phyloP scores from a whole-genome alignment of 805 yeast genomes.

The Monosporozyma servazzii region DNA sequence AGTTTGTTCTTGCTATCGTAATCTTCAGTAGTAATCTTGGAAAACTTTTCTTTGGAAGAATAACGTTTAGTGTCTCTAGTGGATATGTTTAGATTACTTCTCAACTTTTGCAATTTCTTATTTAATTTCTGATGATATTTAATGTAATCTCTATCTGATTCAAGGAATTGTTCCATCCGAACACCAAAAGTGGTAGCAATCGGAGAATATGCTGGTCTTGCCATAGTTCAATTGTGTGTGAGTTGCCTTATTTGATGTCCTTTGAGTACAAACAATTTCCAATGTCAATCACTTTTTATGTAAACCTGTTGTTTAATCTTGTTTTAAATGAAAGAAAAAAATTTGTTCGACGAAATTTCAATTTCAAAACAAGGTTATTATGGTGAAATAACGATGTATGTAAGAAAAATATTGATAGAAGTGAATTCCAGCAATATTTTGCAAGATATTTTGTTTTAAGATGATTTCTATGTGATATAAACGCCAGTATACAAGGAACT shows the following conservation, averaged over 20 bases:
- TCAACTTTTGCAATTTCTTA: conserved; percentile 51
- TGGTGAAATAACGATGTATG: background rate
- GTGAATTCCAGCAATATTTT: no score
- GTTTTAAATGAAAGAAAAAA: background rate
- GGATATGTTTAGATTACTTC: conserved; percentile 53
- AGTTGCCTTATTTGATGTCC: background rate
- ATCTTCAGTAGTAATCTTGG: conserved; percentile 39
- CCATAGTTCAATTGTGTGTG: background rate
- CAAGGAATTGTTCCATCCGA: conserved; percentile 54
- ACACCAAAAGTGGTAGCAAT: conserved; percentile 36
- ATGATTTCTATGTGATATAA: no score
- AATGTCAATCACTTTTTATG: background rate
- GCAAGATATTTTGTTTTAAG: no score
- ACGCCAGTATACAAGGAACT: no score
- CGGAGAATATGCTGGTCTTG: conserved; percentile 21
- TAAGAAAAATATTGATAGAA: background rate
- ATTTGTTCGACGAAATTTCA: background rate
- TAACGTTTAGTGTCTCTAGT: conserved; percentile 61
- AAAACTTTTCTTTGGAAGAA: conserved; percentile 36
- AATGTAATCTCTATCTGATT: conserved; percentile 58
- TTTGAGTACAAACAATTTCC: background rate
- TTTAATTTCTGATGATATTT: conserved; percentile 58
- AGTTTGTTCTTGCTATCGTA: conserved; percentile 40
- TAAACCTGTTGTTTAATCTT: background rate
- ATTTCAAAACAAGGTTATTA: background rate